Evolutionary conservation across 1,284 basidiomycete genomes (phyloP).

Genomic region (Uromyces viciae-fabae): DNA sequence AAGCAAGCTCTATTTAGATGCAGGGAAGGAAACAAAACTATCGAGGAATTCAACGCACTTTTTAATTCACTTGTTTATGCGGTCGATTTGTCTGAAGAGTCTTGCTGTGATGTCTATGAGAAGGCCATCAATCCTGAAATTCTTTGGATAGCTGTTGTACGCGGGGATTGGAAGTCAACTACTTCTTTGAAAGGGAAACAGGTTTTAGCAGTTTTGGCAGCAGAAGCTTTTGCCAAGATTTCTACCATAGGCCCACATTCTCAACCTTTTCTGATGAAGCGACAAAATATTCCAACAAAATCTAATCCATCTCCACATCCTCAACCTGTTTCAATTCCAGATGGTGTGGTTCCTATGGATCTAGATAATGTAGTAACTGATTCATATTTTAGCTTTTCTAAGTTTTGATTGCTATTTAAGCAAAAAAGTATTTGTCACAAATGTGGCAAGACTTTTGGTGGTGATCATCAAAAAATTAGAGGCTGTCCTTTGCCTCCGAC

Average conservation of each 20-base stretch:
- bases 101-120: neutral
- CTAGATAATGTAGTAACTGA: neutral
- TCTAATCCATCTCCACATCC: neutral
- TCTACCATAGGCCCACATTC: neutral
- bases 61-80: conserved; percentile 2
- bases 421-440: neutral
- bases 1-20: no score
- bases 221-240: neutral
- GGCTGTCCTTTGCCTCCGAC: neutral
- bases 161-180: neutral
- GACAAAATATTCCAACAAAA: neutral
- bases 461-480: neutral
- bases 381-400: neutral
- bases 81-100: neutral
- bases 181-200: neutral
- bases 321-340: neutral
- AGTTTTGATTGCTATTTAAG: neutral
- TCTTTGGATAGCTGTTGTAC: neutral
- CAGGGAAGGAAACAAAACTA: neutral
- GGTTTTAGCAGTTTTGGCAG: neutral
- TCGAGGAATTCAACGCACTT: conserved; percentile 18
- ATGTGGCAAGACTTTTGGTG: neutral
- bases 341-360: neutral
- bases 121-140: neutral
- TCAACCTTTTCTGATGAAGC: neutral